phyloP scores from a whole-genome alignment of 805 yeast species.

The Wickerhamomyces rabaulensis region DNA sequence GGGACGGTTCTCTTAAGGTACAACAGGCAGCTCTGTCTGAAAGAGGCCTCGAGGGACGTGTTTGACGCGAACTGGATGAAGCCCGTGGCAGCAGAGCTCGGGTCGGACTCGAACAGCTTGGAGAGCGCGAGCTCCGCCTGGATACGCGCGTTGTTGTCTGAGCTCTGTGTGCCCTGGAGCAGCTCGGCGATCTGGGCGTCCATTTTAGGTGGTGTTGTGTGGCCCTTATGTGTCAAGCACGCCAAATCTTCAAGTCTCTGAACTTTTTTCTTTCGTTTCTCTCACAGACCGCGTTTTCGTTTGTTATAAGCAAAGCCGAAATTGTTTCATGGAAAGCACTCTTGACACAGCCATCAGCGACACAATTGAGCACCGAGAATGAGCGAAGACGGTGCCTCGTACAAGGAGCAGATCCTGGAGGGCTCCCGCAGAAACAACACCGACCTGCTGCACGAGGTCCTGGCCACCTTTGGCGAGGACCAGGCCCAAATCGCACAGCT shows the following conservation, averaged over 20 bases:
- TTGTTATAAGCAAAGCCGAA: not conserved
- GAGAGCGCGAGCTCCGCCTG: constrained; percentile 32
- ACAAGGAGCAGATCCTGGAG: constrained; percentile 75
- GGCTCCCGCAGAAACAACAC: constrained; percentile 84
- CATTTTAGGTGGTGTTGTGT: constrained; percentile 1
- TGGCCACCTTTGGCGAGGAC: constrained; percentile 25
- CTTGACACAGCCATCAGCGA: too few species aligned
- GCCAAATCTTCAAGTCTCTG: too few species aligned
- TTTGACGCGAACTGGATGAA: constrained; percentile 39
- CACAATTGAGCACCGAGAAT: constrained; percentile 4
- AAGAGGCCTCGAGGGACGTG: constrained; percentile 24
- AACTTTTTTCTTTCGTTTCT: not conserved
- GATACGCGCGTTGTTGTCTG: constrained; percentile 33
- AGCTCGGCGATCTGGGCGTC: constrained; percentile 11
- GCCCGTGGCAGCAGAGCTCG: constrained; percentile 39
- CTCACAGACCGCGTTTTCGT: not conserved
- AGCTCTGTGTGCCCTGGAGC: constrained; percentile 29
- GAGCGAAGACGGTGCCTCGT: constrained; percentile 61
- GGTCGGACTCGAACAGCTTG: constrained; percentile 37
- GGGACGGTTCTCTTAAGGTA: constrained; percentile 67
- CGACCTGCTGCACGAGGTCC: constrained; percentile 59
- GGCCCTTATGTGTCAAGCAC: too few species aligned
- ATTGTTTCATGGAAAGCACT: not conserved
- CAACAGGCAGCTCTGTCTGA: constrained; percentile 60
- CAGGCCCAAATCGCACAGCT: constrained; percentile 31